Evolutionary conservation across 495 filamentous ascomycete species (phyloP), one percentile per base, ranked within the genome.

Genomic region (Polyplosphaeria fusca): DNA sequence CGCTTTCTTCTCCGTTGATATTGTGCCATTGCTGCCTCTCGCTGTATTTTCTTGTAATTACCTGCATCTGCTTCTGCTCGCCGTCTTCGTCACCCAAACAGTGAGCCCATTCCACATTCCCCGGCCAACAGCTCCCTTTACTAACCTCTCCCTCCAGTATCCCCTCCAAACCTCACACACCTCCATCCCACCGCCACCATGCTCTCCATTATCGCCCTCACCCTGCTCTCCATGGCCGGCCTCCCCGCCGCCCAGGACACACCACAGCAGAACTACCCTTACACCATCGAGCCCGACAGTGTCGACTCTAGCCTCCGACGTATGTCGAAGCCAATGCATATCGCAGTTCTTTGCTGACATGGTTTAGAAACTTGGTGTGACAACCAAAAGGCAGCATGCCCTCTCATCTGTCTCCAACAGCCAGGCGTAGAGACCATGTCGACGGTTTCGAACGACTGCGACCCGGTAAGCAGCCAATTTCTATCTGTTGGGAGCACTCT

Each of bases 391-490:
- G 79, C 80, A 41, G 73, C 79, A 45, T 94, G 89, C 69, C 87
- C 87, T 5, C 74, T 89, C 51, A 82, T 96, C 65, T 96, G 91
- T 74, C 74, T 86, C 37, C 87, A 95, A 64, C 67, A 80, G 23
- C 70, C 77, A 20, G 79, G 75, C 49, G 66, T 80, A 12, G 71
- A 76, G 11, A 76, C 76, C 35, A 58, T 30, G 18, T 51, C 58
- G 3, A 80, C 84, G 23, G 59, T 69, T 4, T 58, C 68, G 16
- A 94, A 96, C 71, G 74, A 67, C 25, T 95, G 91, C 68, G 78
- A 88, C 64, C 61, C 86, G 14, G n/a, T n/a, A n/a, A n/a, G n/a
- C n/a, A n/a, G n/a, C n/a, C n/a, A n/a, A n/a, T n/a, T n/a, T n/a
- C n/a, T n/a, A n/a, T n/a, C n/a, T n/a, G n/a, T n/a, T n/a, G n/a